Percentiles rank a stretch among this genome's conserved stretches.
phyloP scores from a whole-genome alignment of 2,329 filamentous ascomycete species.

The Salinomyces thailandicus region DNA sequence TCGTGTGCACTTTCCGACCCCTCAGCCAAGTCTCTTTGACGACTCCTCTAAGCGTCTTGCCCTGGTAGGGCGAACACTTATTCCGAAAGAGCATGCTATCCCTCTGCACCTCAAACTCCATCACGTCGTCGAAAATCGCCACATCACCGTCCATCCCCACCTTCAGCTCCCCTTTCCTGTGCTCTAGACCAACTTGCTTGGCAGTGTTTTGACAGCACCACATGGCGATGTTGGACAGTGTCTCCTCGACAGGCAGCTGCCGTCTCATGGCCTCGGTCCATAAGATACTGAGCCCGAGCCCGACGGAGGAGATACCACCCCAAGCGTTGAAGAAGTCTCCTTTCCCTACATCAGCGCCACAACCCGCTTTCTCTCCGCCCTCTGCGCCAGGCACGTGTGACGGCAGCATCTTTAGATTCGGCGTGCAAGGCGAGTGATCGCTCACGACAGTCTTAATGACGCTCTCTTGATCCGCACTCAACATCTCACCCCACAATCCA shows the following conservation, averaged over 20 bases:
- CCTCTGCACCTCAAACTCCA: slow-evolving; percentile 56
- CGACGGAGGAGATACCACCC: slow-evolving; percentile 92
- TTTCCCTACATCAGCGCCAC: slow-evolving; percentile 31
- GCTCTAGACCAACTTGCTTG: slow-evolving; percentile 71
- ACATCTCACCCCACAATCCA: slow-evolving; percentile 74
- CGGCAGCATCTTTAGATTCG: slow-evolving; percentile 82
- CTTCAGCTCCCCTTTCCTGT: slow-evolving; percentile 68
- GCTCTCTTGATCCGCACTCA: slow-evolving; percentile 46
- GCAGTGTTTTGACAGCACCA: slow-evolving; percentile 84
- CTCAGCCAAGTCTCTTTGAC: slow-evolving; percentile 80
- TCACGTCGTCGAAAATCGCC: slow-evolving; percentile 81
- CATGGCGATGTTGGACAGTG: slow-evolving; percentile 67
- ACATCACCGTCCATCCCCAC: slow-evolving; percentile 83
- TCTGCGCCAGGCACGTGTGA: slow-evolving; percentile 47
- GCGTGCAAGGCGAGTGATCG: slow-evolving; percentile 93
- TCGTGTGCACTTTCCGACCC: slow-evolving; percentile 61
- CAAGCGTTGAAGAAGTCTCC: slow-evolving; percentile 95
- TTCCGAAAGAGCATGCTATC: slow-evolving; percentile 91
- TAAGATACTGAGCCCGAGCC: slow-evolving; percentile 81
- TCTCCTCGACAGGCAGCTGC: slow-evolving; percentile 40
- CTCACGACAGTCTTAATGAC: slow-evolving; percentile 88
- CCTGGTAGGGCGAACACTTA: slow-evolving; percentile 83
- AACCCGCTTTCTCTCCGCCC: slow-evolving; percentile 22
- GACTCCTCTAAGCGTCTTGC: slow-evolving; percentile 63
- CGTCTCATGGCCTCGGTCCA: slow-evolving; percentile 64